phyloP scores from a whole-genome alignment of 768 basidiomycete species.

The Hypholoma fasciculare region DNA sequence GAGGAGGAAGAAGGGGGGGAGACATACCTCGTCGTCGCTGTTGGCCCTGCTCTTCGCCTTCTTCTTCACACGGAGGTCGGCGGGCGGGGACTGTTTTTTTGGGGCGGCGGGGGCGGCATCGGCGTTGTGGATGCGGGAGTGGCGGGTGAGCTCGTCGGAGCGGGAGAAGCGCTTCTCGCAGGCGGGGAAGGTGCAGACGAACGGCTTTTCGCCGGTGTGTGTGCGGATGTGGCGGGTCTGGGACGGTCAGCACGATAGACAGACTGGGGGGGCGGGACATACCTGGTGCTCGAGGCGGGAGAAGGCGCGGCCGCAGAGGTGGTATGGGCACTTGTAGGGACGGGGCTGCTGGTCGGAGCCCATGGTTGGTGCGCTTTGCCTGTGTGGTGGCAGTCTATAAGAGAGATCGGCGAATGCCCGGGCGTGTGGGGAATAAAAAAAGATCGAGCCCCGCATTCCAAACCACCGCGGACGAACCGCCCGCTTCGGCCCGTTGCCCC shows the following conservation, averaged over 20 bases:
- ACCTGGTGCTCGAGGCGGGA: slow-evolving; percentile 96
- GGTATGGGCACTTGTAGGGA: slow-evolving; percentile 97
- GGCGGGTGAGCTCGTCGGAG: slow-evolving; percentile 97
- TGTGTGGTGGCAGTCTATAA: slow-evolving; percentile 13
- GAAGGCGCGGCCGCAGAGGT: slow-evolving; percentile 91
- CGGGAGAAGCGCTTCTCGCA: slow-evolving; percentile 99
- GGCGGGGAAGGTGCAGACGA: slow-evolving; percentile 86
- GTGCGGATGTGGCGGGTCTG: slow-evolving; percentile 98
- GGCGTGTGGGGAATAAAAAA: slow-evolving; percentile 4
- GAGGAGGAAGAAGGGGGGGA: slow-evolving; percentile 5
- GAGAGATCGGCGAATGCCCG: slow-evolving; percentile 15
- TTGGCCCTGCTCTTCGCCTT: slow-evolving; percentile 78
- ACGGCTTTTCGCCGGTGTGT: slow-evolving; percentile 98
- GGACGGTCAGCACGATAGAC: slow-evolving; percentile 9
- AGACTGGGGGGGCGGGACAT: slow-evolving; percentile 10
- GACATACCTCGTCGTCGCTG: slow-evolving; percentile 80
- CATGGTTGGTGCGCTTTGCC: slow-evolving; percentile 12
- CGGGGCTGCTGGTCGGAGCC: slow-evolving; percentile 41
- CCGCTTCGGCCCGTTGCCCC: slow-evolving; percentile 2
- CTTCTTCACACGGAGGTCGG: slow-evolving; percentile 56
- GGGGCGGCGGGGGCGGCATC: slow-evolving; percentile 25
- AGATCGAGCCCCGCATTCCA: slow-evolving; percentile 1
- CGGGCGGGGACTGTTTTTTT: slow-evolving; percentile 20
- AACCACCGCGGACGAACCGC: slow-evolving; percentile 8
- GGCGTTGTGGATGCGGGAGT: slow-evolving; percentile 88